Base-by-base conservation (phyloP, 331 rosid genomes). In the Erythrophleum ivorense region DNA sequence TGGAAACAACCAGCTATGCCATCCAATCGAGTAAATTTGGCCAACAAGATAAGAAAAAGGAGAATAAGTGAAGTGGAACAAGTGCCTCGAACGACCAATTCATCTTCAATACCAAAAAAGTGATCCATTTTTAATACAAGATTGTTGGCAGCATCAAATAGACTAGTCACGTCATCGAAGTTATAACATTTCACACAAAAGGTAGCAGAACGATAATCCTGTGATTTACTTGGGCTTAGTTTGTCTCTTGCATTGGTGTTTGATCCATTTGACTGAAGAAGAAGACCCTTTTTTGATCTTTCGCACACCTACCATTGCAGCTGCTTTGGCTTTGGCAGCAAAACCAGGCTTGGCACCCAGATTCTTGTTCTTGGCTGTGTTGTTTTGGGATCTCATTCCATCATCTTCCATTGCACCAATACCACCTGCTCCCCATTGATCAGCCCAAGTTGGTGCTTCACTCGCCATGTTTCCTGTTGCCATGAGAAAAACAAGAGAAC, bases 341-440 rank as follows among this genome's bases (percentile, higher is more conserved):
- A 93, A 77, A 66, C 91, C 92, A 71, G 85, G 73, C 82, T 90
- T 91, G 7, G 73, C 80, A 60, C 81, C 82, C 9, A 7, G 5
- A 34, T 90, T 89, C 94, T 90, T 92, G 77, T 63, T 84, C 53
- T 65, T 84, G 52, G 19, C 65, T 9, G 21, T 36, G 34, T 85
- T 88, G 43, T 89, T 91, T 76, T 81, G 83, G 60, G 90, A 49
- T 24, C 62, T 86, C 29, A 82, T 72, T 54, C 71, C 84, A 0
- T 87, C 94, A 81, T 91, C 97, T 74, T 85, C 98, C 90, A 91
- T 83, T 36, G 96, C 96, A 24, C 98, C 98, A 21, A 95, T 87
- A 16, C 98, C 98, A 40, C 98, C 98, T 12, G 94, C 93, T 3
- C 98, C 97, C 98, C 98, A 94, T 79, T 94, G 98, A 82, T 94